These are phyloP conservation scores for Ogataea henricii DNA, from an alignment of 805 yeast species.

Conservation along the genomic window DNA sequence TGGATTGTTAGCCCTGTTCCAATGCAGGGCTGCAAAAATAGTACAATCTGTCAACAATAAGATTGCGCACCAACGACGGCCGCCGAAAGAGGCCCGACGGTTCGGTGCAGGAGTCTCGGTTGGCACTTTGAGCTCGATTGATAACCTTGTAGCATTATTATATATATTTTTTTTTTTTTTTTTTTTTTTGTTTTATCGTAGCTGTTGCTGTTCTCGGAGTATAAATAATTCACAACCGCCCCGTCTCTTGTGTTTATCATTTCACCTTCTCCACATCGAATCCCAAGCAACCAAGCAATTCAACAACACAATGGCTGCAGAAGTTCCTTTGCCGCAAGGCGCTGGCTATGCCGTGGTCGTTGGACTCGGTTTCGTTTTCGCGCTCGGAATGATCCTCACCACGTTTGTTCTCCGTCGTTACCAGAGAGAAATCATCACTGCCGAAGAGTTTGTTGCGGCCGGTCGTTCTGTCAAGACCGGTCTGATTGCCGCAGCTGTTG, in stretches of 20 bases:
- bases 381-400: slow-evolving; percentile 71
- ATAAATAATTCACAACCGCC: background rate
- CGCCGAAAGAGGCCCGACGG: slow-evolving; percentile 1
- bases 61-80: background rate
- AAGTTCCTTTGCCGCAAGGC: slow-evolving; percentile 53
- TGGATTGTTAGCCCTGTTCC: background rate
- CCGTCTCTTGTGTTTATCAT: background rate
- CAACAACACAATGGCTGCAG: slow-evolving; percentile 9
- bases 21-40: background rate
- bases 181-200: background rate
- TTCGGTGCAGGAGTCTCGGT: background rate
- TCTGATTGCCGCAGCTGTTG: slow-evolving; percentile 85
- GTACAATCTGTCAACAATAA: background rate
- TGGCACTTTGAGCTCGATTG: background rate
- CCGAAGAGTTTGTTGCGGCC: slow-evolving; percentile 93
- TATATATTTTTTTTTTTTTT: too few relatives aligned
- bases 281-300: background rate
- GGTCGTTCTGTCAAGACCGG: slow-evolving; percentile 88
- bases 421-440: slow-evolving; percentile 82
- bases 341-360: slow-evolving; percentile 88
- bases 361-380: slow-evolving; percentile 80
- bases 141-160: too few relatives aligned
- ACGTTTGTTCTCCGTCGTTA: slow-evolving; percentile 74
- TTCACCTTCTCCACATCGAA: background rate
- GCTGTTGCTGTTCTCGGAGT: background rate